Percentiles rank a stretch among this genome's conserved stretches.
These are phyloP conservation scores for Ophiosphaerella herpotricha DNA, from an alignment of 2,329 filamentous ascomycete species.

Conservation along the genomic window DNA sequence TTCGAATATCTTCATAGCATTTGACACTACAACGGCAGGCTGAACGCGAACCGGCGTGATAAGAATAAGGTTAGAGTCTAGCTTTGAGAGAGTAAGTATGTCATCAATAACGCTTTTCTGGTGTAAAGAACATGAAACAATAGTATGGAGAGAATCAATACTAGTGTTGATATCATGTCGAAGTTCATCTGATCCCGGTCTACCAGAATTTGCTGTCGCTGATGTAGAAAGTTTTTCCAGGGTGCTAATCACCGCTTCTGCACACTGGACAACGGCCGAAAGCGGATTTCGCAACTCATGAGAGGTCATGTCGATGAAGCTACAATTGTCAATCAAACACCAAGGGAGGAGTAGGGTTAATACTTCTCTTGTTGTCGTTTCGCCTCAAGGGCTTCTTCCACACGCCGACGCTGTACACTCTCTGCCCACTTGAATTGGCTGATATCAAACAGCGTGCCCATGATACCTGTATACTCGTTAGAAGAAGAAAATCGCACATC, in stretches of 20 bases:
- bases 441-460: conserved; percentile 45
- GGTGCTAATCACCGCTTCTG: conserved; percentile 47
- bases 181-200: conserved; percentile 10
- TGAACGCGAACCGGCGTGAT: conserved; percentile 32
- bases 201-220: not conserved
- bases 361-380: conserved; percentile 46
- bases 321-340: conserved; percentile 10
- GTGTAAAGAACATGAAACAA: conserved; percentile 45
- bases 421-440: conserved; percentile 47
- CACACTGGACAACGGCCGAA: conserved; percentile 49
- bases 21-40: conserved; percentile 23
- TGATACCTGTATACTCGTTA: conserved; percentile 21
- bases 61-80: conserved; percentile 33
- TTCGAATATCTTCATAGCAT: conserved; percentile 36
- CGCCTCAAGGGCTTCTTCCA: conserved; percentile 43
- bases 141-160: conserved; percentile 40
- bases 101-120: conserved; percentile 50
- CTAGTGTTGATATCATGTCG: conserved; percentile 25
- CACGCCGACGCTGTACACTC: conserved; percentile 36
- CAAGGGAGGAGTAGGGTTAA: not conserved
- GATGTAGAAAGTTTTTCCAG: conserved; percentile 21
- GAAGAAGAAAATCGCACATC: not conserved
- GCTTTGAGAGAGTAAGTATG: conserved; percentile 43
- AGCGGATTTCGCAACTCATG: conserved; percentile 45
- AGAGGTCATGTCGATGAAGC: conserved; percentile 39